phyloP scores from a whole-genome alignment of 371 early-diverging fungal species.

The Batrachochytrium dendrobatidis region DNA sequence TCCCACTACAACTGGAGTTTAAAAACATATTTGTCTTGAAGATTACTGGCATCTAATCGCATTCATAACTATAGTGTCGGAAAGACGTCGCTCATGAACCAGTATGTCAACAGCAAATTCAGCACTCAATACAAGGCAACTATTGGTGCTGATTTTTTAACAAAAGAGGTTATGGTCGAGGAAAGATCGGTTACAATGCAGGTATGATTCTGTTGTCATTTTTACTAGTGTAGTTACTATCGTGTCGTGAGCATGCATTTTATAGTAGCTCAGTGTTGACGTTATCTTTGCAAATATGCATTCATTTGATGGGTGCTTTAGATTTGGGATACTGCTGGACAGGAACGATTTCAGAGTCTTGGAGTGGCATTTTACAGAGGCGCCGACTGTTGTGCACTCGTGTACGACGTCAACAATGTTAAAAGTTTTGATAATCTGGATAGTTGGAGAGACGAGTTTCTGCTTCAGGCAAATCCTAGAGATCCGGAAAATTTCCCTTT shows the following conservation, averaged over 20 bases:
- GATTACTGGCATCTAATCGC: too few relatives aligned
- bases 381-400: conserved; percentile 98
- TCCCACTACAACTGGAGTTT: conserved; percentile 9
- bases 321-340: conserved; percentile 50
- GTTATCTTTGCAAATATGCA: background rate
- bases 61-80: conserved; percentile 57
- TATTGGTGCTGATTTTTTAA: conserved; percentile 99
- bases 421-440: conserved; percentile 93
- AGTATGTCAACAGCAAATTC: conserved; percentile 98
- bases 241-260: conserved; percentile 9
- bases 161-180: conserved; percentile 93
- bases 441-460: conserved; percentile 96
- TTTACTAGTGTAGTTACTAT: background rate
- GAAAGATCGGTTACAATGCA: conserved; percentile 86
- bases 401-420: conserved; percentile 93
- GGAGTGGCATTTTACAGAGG: conserved; percentile 96
- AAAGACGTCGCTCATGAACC: conserved; percentile 97
- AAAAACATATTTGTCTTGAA: conserved; percentile 6
- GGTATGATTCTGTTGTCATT: conserved; percentile 41
- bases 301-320: too few relatives aligned
- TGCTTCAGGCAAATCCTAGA: conserved; percentile 87
- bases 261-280: too few relatives aligned
- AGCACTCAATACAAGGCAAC: conserved; percentile 98
- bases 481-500: conserved; percentile 97
- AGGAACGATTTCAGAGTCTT: conserved; percentile 88